Evolutionary conservation across 2,329 filamentous ascomycete genomes (phyloP).

Genomic region (Fusarium brevicatenulatum): DNA sequence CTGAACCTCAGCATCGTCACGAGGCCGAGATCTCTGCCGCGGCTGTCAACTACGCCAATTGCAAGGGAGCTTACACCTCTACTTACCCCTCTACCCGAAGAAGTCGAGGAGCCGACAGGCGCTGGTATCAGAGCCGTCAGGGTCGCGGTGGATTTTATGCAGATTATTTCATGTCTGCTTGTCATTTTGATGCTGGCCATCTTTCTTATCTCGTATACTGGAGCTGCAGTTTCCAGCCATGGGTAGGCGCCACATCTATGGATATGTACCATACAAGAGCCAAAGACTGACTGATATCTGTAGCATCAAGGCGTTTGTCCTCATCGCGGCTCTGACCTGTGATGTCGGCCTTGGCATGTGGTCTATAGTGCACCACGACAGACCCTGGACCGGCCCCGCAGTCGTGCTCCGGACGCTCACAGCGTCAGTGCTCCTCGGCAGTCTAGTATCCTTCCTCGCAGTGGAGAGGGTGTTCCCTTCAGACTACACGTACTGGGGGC

Average conservation of each 20-base stretch:
- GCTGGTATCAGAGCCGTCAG: conserved; percentile 42
- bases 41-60: conserved; percentile 36
- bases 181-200: conserved; percentile 48
- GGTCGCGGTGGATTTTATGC: conserved; percentile 46
- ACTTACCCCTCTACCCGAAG: conserved; percentile 40
- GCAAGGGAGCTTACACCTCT: conserved; percentile 39
- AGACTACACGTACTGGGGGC: conserved; percentile 52
- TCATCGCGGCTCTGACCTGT: conserved; percentile 46
- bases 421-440: conserved; percentile 48
- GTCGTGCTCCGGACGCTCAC: conserved; percentile 46
- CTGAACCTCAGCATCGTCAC: conserved; percentile 48
- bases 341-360: conserved; percentile 52
- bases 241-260: conserved; percentile 28
- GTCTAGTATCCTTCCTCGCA: conserved; percentile 51
- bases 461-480: conserved; percentile 51
- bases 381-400: conserved; percentile 47
- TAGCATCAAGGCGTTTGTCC: conserved; percentile 43
- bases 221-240: conserved; percentile 31
- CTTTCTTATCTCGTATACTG: conserved; percentile 45
- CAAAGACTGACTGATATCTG: not conserved
- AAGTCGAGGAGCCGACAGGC: conserved; percentile 37
- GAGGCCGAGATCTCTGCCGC: conserved; percentile 38
- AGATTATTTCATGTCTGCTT: conserved; percentile 47
- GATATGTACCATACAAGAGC: not conserved
- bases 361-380: conserved; percentile 47